phyloP scores from a whole-genome alignment of 768 basidiomycete genomes.

The Leccinum barrowsii region DNA sequence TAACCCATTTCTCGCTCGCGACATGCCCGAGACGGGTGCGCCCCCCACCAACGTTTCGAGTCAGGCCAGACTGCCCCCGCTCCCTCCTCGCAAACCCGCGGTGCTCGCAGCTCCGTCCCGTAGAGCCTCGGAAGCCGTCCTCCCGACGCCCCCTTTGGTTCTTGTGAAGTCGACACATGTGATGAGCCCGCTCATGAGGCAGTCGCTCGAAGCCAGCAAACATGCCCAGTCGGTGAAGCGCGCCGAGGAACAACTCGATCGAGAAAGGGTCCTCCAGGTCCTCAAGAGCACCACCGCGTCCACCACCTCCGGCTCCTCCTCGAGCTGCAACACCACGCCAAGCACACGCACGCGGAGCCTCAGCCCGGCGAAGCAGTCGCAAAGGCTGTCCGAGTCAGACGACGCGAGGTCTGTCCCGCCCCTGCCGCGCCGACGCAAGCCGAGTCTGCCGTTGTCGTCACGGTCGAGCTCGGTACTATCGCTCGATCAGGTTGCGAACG shows the following conservation, averaged over 20 bases:
- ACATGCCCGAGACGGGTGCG: slow-evolving; percentile 10
- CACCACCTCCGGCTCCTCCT: neutral
- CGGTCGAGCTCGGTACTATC: slow-evolving; percentile 34
- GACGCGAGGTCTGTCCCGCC: slow-evolving; percentile 26
- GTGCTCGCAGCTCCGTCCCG: slow-evolving; percentile 15
- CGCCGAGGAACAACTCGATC: slow-evolving; percentile 63
- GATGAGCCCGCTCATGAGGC: slow-evolving; percentile 65
- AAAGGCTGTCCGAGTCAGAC: slow-evolving; percentile 18
- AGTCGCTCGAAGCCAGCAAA: slow-evolving; percentile 71
- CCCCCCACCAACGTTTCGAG: slow-evolving; percentile 2
- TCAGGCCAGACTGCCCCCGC: slow-evolving; percentile 26
- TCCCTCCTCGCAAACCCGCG: slow-evolving; percentile 37
- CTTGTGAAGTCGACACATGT: slow-evolving; percentile 39
- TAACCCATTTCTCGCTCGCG: slow-evolving; percentile 30
- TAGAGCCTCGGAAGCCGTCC: slow-evolving; percentile 18
- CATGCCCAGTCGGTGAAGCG: slow-evolving; percentile 67
- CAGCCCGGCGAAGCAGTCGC: slow-evolving; percentile 26
- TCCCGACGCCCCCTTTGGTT: slow-evolving; percentile 16
- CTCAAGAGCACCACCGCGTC: slow-evolving; percentile 53
- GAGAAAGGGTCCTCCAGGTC: slow-evolving; percentile 67
- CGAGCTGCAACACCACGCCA: neutral
- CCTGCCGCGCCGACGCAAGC: slow-evolving; percentile 35
- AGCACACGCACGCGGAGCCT: slow-evolving; percentile 27
- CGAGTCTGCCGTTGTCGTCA: slow-evolving; percentile 33
- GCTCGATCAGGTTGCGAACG: slow-evolving; percentile 42